A percentile compares a stretch with the other conserved stretches of the same genome.
phyloP scores from a whole-genome alignment of 306 rosid species.

The Rubus parviflorus region DNA sequence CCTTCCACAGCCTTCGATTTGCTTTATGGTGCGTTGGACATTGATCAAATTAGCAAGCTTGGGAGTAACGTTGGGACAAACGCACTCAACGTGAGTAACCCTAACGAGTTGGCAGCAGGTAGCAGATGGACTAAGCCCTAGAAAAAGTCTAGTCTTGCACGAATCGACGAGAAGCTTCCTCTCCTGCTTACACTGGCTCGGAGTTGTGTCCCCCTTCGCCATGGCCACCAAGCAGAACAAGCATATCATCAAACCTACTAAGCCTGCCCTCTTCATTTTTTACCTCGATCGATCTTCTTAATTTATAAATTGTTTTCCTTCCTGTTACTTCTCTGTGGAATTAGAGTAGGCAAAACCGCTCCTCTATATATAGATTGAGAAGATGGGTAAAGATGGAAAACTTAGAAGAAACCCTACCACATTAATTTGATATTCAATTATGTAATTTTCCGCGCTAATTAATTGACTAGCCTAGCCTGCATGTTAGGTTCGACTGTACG shows the following conservation, averaged over 20 bases:
- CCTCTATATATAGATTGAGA: background rate
- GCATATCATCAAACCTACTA: background rate
- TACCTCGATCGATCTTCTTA: too few relatives aligned
- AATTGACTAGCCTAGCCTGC: too few relatives aligned
- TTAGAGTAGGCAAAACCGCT: too few relatives aligned
- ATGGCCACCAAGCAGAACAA: background rate
- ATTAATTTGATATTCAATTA: too few relatives aligned
- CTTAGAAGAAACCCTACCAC: too few relatives aligned
- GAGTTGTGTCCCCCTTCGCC: constrained; percentile 7
- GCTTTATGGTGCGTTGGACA: constrained; percentile 20
- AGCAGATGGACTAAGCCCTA: constrained; percentile 23
- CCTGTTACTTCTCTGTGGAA: too few relatives aligned
- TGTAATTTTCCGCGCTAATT: too few relatives aligned
- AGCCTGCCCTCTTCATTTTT: background rate
- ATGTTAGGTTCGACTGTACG: too few relatives aligned
- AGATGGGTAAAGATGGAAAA: background rate
- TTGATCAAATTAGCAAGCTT: constrained; percentile 17
- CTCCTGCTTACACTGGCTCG: constrained; percentile 26
- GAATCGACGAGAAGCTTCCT: background rate
- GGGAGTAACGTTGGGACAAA: constrained; percentile 20
- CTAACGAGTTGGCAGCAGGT: constrained; percentile 25
- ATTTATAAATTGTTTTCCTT: too few relatives aligned
- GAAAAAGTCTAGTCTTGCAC: constrained; percentile 7
- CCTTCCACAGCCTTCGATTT: constrained; percentile 29
- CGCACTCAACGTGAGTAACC: constrained; percentile 22